Conservation (phyloP, 129 eudicot genomes). For the Flaveria bidentis region DNA sequence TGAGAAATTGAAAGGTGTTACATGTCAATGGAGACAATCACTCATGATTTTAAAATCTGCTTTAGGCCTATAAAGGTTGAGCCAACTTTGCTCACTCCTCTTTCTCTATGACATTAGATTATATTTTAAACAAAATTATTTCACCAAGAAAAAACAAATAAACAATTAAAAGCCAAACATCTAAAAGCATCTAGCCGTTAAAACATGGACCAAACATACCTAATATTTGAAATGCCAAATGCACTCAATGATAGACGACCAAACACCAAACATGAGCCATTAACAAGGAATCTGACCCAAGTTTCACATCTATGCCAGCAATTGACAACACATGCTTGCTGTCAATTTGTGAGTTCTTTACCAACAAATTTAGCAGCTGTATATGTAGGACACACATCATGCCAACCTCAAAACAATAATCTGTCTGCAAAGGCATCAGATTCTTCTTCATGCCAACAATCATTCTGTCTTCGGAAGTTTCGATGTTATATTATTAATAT, state of each 20-base stretch:
- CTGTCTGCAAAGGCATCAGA: conserved; percentile 33
- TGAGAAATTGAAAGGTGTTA: too few species aligned
- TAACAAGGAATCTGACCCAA: neutral
- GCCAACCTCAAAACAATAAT: conserved; percentile 32
- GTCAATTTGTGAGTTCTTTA: conserved; percentile 31
- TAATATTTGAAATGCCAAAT: neutral
- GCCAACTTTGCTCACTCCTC: too few species aligned
- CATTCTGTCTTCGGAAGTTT: conserved; percentile 21
- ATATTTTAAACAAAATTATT: neutral
- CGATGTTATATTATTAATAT: conserved; percentile 30
- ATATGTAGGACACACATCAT: conserved; percentile 20
- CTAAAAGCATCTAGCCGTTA: neutral
- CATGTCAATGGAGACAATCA: too few species aligned
- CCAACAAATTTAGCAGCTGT: conserved; percentile 34
- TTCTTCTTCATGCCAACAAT: conserved; percentile 33
- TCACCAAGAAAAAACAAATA: neutral
- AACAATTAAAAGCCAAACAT: neutral
- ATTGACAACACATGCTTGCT: conserved; percentile 33
- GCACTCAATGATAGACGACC: neutral
- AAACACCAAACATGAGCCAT: conserved; percentile 11
- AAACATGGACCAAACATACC: neutral
- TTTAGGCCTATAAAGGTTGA: too few species aligned
- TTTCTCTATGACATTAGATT: too few species aligned
- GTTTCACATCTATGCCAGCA: neutral
- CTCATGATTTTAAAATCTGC: too few species aligned